Percentiles rank a stretch among this genome's conserved stretches.
Conservation (phyloP, 129 eudicot species). For the Oenanthe sinensis region DNA sequence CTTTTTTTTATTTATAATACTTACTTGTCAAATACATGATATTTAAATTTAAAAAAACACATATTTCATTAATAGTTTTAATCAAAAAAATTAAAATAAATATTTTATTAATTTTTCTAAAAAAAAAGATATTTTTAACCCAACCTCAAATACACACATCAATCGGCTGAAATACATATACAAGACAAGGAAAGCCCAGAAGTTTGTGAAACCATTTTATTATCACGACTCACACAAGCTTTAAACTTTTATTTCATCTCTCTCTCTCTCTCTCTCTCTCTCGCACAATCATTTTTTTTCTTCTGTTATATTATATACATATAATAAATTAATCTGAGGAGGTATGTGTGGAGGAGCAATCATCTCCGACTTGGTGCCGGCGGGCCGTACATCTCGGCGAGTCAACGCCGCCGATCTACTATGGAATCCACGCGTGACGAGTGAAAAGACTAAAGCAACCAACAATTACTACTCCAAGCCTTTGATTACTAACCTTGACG, state of each 20-base stretch:
- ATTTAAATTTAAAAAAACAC: too few relatives aligned
- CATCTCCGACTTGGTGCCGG: slow-evolving; percentile 54
- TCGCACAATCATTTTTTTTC: neutral
- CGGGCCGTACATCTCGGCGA: slow-evolving; percentile 36
- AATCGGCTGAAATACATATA: too few relatives aligned
- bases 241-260: neutral
- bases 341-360: slow-evolving; percentile 95
- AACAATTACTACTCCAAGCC: slow-evolving; percentile 46
- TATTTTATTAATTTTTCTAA: too few relatives aligned
- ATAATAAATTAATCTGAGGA: neutral
- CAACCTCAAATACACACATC: too few relatives aligned
- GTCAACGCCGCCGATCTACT: slow-evolving; percentile 61
- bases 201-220: neutral
- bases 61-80: too few relatives aligned
- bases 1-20: too few relatives aligned
- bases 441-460: slow-evolving; percentile 14
- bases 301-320: neutral
- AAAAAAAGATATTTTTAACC: too few relatives aligned
- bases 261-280: neutral
- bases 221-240: neutral
- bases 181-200: neutral
- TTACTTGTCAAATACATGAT: too few relatives aligned
- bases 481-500: slow-evolving; percentile 32
- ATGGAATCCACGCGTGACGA: slow-evolving; percentile 35
- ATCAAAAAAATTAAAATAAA: too few relatives aligned